These are phyloP conservation scores for Zea luxurians DNA, from an alignment of 176 grass and related monocot genomes.

Conservation along the genomic window DNA sequence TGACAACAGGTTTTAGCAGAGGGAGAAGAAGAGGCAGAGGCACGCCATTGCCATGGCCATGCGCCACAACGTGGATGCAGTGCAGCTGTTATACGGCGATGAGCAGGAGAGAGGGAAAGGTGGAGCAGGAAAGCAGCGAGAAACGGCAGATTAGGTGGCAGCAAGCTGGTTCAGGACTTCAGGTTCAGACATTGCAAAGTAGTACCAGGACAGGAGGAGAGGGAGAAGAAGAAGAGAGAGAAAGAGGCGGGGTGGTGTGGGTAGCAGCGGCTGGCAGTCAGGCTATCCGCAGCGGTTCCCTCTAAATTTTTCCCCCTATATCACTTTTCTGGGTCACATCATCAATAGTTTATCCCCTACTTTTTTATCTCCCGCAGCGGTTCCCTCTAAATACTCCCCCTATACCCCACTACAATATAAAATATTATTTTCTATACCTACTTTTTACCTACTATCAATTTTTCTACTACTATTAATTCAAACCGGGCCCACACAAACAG, in stretches of 20 bases:
- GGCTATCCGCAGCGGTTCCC: no score
- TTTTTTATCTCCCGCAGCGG: no score
- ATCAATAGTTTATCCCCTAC: no score
- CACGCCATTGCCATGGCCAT: background rate
- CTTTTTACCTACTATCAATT: no score
- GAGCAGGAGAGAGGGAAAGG: background rate
- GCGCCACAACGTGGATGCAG: background rate
- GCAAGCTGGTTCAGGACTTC: background rate
- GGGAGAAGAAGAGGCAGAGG: background rate
- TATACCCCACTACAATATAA: no score
- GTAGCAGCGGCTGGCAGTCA: slow-evolving; percentile 6
- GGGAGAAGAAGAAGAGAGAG: background rate
- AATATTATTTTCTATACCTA: no score
- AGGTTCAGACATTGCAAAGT: slow-evolving; percentile 34
- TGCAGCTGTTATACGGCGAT: slow-evolving; percentile 39
- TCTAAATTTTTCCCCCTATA: no score
- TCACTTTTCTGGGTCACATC: no score
- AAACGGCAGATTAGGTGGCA: slow-evolving; percentile 46
- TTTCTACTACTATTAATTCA: no score
- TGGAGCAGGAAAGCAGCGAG: slow-evolving; percentile 40
- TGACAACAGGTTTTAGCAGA: slow-evolving; percentile 39
- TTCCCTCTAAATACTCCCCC: no score
- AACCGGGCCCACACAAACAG: no score
- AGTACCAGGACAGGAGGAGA: background rate
- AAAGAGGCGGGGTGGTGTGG: no score